Evolutionary conservation across 106 monocot species (phyloP), one percentile per base, ranked within the genome.

Genomic region (Dendrobium huoshanense): DNA sequence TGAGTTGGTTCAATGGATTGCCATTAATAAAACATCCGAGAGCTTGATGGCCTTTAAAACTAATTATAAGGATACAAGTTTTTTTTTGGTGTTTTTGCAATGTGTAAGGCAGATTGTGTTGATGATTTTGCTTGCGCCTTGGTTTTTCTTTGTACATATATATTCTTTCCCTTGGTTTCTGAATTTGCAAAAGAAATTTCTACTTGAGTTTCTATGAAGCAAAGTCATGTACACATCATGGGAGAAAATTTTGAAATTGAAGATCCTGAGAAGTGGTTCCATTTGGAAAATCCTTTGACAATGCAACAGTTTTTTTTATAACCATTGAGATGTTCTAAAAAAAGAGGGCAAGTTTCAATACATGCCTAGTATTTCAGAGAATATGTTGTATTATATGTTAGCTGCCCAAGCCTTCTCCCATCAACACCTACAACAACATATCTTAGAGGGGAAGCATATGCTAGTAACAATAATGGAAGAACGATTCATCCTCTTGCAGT

Each of bases 21-120:
- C 81, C 9, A 87, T 95, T 43, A 90, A 93, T 86, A 93, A 90
- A 43, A 85, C 95, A 80, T 93, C 95, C 43, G 93, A 99, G 80
- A 99, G 89, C 87, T 83, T 99, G 83, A 99, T 95, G 99, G 88
- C 99, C 58, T 99, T 99, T 51, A 99, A 99, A 75, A 99, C 95
- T 33, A 95, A 95, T 72, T 99, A 95, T 65, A 99, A 93, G 75
- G 99, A 93, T 45, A 93, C 90, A 54, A 93, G 99, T 4, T 86
- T 27, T 27, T 95, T 16, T 99, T 99, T 85, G 95, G 95, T 82
- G 93, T 99, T 75, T 91, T 95, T 86, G 99, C 93, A 64, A 85
- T 93, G 83, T 92, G 93, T 54, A 93, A 93, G 95, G 99, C 27
- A 27, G 27, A 27, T 27, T 27, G 27, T 27, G 27, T 27, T 27